Base-by-base conservation (phyloP, 2,329 filamentous ascomycete species). In the Cylindrodendrum hubeiense region DNA sequence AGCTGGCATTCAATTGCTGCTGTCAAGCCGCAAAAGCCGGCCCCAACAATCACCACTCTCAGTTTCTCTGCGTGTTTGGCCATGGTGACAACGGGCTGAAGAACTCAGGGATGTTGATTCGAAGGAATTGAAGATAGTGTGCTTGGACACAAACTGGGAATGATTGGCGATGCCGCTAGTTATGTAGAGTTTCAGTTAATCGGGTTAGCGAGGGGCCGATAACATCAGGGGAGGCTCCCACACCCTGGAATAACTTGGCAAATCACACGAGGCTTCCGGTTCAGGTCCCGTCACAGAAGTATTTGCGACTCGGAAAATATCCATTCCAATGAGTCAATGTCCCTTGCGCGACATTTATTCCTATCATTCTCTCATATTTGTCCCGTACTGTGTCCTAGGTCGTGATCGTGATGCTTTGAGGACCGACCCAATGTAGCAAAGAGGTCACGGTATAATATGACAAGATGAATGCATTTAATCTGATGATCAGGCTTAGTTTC, bases 21-120 rank as follows among this genome's bases (percentile, higher is more conserved):
- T 15, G 68, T 69, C 6, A 71, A 19, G 0, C 68, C 68, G 8
- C 68, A 59, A 33, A 71, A 71, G 2, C 68, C 68, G 7, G 68
- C 68, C 3, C 68, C 68, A n/a, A 71, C 68, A 5, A 69, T 56
- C 19, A 71, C 59, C 19, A 71, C 63, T 17, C 69, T 66, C 43
- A 59, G 15, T 5, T 39, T 39, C 8, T 39, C n/a, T 39, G 37
- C 8, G 15, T 39, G 15, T 7, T 19, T 8, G 37, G 37, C 37
- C 37, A 39, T 39, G 15, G n/a, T 39, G 37, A 39, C 15, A 39
- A n/a, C 10, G 37, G 15, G 4, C 6, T 39, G 37, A 19, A 39
- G 6, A 5, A n/a, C 2, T 4, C 15, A n/a, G 5, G 37, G 37
- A 39, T 39, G 8, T 39, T n/a, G 5, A 39, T 39, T 39, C 37